phyloP scores from a whole-genome alignment of 768 basidiomycete species.

The Amanita jacksonii region DNA sequence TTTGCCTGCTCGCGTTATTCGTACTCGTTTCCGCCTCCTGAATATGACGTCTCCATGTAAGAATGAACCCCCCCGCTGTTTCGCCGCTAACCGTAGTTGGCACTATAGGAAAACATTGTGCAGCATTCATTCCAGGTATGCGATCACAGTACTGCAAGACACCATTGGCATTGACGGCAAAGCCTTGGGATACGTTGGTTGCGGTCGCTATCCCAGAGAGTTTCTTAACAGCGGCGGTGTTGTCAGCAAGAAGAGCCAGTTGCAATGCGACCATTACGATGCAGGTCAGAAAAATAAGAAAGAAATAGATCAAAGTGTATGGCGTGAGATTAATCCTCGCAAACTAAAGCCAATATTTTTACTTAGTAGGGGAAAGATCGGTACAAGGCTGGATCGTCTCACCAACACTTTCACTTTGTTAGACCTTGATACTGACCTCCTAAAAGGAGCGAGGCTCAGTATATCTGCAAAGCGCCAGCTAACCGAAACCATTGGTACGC shows the following conservation, averaged over 20 bases:
- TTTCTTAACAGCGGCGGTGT: conserved; percentile 22
- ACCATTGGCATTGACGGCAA: conserved; percentile 17
- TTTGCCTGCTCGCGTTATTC: neutral
- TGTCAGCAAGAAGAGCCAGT: conserved; percentile 26
- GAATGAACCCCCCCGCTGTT: neutral
- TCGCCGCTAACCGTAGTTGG: neutral
- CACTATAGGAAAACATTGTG: conserved; percentile 17
- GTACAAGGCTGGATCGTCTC: neutral
- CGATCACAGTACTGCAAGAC: conserved; percentile 28
- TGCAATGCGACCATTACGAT: conserved; percentile 33
- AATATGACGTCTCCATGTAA: conserved; percentile 5
- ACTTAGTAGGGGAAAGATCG: neutral
- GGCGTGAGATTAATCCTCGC: conserved; percentile 39
- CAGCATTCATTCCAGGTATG: conserved; percentile 22
- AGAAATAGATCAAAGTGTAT: conserved; percentile 38
- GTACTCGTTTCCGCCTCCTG: neutral
- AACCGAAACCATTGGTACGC: neutral
- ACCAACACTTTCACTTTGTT: neutral
- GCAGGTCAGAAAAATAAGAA: conserved; percentile 33
- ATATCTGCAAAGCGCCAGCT: neutral
- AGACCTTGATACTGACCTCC: neutral
- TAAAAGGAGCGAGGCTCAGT: neutral
- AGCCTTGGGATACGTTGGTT: conserved; percentile 16
- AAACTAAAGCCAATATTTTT: conserved; percentile 23
- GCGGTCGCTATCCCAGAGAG: conserved; percentile 24